Evolutionary conservation across 2,329 filamentous ascomycete species (phyloP), one percentile per base, ranked within the genome.

Genomic region (Paecilomyces sp.): DNA sequence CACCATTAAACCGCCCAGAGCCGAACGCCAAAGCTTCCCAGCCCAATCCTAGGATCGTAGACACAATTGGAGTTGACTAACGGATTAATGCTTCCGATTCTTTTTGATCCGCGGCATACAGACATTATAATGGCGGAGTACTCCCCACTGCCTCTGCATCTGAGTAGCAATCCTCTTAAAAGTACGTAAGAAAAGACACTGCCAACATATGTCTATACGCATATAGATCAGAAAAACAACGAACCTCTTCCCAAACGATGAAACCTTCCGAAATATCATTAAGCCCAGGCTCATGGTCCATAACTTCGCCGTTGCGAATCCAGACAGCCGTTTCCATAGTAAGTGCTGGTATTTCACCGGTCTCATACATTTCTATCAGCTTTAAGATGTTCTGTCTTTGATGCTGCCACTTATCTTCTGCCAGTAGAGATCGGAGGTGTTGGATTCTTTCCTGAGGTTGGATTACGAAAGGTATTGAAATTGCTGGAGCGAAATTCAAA

Each of bases 311-410:
- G 4, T 55, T 30, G 7, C 28, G 22, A 55, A 55, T 5, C 54
- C 54, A 55, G 13, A 33, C 33, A 8, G 24, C 33, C 15, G 12
- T 33, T 1, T 30, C 54, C 9, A 25, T 11, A 13, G 54, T 55
- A 13, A 55, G 54, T 22, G 22, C 22, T 22, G 22, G 22, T 22
- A 22, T 22, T 22, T 22, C 22, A 22, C 33, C 1, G 24, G 15
- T 55, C 31, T 55, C 54, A 11, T 55, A 55, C 54, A 55, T 55
- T 13, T 55, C 24, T 25, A 55, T 55, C 24, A 55, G 54, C 33
- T 55, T 55, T 6, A 55, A 18, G 25, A 55, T 55, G 33, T 55
- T 55, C 24, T 5, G 8, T 31, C 33, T 31, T 15, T 55, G 24
- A 55, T 34, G 34, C 31, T 28, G 18, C 54, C 24, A 55, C 4